phyloP scores from a whole-genome alignment of 2,329 filamentous ascomycete species.

The Fonsecaea multimorphosa region DNA sequence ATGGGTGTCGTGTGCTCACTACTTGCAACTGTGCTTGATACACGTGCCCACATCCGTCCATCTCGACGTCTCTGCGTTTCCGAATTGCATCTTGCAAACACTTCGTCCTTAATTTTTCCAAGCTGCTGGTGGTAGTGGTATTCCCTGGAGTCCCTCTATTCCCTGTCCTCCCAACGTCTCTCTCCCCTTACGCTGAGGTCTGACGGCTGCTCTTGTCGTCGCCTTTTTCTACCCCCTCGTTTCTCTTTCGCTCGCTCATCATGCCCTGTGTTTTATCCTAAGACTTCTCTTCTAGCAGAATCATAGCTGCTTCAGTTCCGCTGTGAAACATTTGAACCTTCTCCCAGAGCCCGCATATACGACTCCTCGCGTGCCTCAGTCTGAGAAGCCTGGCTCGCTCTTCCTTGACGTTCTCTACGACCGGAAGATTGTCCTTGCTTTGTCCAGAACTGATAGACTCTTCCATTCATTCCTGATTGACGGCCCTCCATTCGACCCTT shows the following conservation, averaged over 20 bases:
- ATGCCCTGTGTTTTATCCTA: background rate
- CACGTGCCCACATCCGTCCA: conserved; percentile 31
- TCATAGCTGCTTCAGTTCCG: background rate
- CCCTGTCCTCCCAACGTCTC: background rate
- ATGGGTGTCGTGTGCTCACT: conserved; percentile 33
- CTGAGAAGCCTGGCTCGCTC: background rate
- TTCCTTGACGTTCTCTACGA: background rate
- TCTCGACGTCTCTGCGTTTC: conserved; percentile 30
- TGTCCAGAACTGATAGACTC: background rate
- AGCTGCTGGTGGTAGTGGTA: conserved; percentile 5
- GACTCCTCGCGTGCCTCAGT: conserved; percentile 3
- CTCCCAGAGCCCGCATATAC: background rate
- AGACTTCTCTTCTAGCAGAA: background rate
- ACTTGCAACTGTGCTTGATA: conserved; percentile 12
- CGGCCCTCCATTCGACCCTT: background rate
- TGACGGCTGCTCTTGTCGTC: background rate
- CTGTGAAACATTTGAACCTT: background rate
- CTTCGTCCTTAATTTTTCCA: conserved; percentile 12
- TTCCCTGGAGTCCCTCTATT: no score
- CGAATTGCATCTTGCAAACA: conserved; percentile 5
- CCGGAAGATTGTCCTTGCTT: background rate
- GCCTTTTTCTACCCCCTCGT: background rate
- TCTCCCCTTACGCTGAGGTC: background rate
- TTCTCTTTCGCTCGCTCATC: background rate
- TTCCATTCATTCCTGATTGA: background rate